Evolutionary conservation across 208 protist species (phyloP).

Genomic region (Crithidia mellificae): DNA sequence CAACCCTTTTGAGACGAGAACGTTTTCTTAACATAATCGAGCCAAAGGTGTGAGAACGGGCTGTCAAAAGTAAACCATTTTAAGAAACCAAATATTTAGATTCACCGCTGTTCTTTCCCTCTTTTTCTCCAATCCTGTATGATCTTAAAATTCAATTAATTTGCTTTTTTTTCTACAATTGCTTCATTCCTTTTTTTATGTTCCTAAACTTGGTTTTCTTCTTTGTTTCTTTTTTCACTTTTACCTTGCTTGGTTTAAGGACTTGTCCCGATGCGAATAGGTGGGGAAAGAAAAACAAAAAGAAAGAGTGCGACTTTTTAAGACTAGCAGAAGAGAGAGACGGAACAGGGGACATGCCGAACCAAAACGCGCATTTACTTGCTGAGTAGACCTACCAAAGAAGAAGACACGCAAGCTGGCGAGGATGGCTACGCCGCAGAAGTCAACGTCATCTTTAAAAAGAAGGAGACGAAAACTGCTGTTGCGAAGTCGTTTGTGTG

Average conservation of each 20-base stretch:
- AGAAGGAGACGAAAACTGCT: neutral
- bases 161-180: neutral
- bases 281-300: conserved; percentile 19
- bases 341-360: neutral
- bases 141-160: neutral
- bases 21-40: neutral
- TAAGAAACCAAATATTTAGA: conserved; percentile 6
- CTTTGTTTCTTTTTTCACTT: conserved; percentile 24
- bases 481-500: neutral
- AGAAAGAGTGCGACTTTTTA: neutral
- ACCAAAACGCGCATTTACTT: no score
- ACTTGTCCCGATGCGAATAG: neutral
- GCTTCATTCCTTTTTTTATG: conserved; percentile 15
- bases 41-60: neutral
- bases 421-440: no score
- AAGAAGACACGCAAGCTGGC: neutral
- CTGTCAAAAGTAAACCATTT: neutral
- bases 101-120: no score
- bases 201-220: conserved; percentile 1
- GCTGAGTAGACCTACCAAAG: neutral
- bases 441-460: no score
- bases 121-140: neutral
- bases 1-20: neutral
- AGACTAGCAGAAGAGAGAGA: neutral
- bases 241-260: conserved; percentile 23